Evolutionary conservation across 139 green algal species (phyloP).

Genomic region (Haematococcus sp.): DNA sequence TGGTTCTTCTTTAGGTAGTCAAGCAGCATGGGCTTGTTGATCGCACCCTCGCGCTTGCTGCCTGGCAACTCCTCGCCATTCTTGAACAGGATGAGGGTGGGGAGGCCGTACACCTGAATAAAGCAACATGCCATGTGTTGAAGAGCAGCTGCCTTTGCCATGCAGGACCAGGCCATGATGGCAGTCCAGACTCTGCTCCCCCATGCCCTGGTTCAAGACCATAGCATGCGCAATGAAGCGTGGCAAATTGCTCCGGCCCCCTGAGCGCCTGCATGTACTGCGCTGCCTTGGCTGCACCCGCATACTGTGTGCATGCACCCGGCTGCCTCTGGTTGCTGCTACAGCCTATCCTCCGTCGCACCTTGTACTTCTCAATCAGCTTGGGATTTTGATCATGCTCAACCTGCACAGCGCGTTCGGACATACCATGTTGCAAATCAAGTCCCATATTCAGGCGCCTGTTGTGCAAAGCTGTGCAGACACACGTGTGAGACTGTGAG

Average conservation of each 20-base stretch:
- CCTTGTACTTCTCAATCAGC: slow-evolving; percentile 89
- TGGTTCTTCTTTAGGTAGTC: slow-evolving; percentile 72
- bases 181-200: too few species aligned
- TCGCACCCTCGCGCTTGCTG: slow-evolving; percentile 84
- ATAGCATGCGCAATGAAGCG: too few species aligned
- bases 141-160: background rate
- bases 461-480: too few species aligned
- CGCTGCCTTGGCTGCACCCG: too few species aligned
- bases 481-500: too few species aligned
- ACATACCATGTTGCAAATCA: too few species aligned
- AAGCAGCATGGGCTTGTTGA: slow-evolving; percentile 70
- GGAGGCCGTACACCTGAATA: slow-evolving; percentile 89
- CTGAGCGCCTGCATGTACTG: too few species aligned
- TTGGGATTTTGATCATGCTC: slow-evolving; percentile 81
- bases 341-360: slow-evolving; percentile 19
- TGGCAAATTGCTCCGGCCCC: too few species aligned
- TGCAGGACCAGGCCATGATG: background rate
- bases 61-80: slow-evolving; percentile 76
- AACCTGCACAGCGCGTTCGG: too few species aligned
- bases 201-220: background rate
- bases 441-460: too few species aligned
- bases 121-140: background rate
- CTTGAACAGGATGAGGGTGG: slow-evolving; percentile 90
- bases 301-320: background rate
- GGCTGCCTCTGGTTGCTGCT: background rate